Evolutionary conservation across 1,284 basidiomycete genomes (phyloP), one percentile per base, ranked within the genome.

Genomic region (Calocybe gambosa): DNA sequence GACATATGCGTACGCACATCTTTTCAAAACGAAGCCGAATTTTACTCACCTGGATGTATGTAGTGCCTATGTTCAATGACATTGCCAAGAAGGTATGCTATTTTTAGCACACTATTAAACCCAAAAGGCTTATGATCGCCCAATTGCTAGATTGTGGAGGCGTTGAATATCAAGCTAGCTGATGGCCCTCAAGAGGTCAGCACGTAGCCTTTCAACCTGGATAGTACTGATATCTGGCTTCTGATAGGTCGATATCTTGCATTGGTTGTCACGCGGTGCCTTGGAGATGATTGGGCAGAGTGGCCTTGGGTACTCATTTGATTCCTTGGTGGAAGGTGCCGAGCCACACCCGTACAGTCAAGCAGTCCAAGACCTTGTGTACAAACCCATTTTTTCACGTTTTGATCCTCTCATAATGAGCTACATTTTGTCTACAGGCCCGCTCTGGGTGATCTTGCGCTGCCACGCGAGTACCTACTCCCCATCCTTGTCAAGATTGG

Each of bases 231-330:
- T 18, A 59, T 21, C 13, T 7, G 4, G 21, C 21, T 23, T 23
- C 3, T 25, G 13, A 16, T 25, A 45, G 44, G 26, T 45, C 25
- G 44, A 45, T n/a, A 35, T 45, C 4, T 29, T 45, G n/a, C 38
- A 40, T 6, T 45, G 44, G 44, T 26, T 45, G 44, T 23, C 38
- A 1, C 44, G 44, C 15, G 44, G 46, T 38, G 48, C 51, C 29
- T 40, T 53, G 0, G 51, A 53, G 36, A 50, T 53, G 52, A 46
- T 53, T 10, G 52, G 49, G 18, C 52, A 51, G n/a, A 46, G 51
- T 12, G 51, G 51, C 16, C 46, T 53, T 12, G 61, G 72, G 2
- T 64, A 71, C 49, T 66, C 67, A 0, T 74, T 74, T 44, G 65
- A 69, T 12, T 16, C 38, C 3, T 15, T 45, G 15, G 21, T 5